Evolutionary conservation across 1,284 basidiomycete genomes (phyloP), one percentile per base, ranked within the genome.

Genomic region (Athelia sp.): DNA sequence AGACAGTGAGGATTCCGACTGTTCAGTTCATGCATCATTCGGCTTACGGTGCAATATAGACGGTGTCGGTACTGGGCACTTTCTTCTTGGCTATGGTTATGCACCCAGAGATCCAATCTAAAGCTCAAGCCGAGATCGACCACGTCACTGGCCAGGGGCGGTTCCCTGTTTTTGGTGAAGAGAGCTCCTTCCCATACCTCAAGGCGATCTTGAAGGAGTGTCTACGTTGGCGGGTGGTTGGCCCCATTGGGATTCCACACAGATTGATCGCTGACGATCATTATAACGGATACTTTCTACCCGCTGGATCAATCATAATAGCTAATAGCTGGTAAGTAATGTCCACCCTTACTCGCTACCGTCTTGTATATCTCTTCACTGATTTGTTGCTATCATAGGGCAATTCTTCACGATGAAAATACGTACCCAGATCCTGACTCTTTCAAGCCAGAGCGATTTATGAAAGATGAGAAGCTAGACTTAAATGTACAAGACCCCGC

Each of bases 41-140:
- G 24, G 6, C 43, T 45, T 23, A 21, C 4, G 22, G 6, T 21
- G 6, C 8, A 22, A 17, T 45, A 21, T n/a, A 45, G 42, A 52
- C 46, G 13, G 51, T 49, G 13, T 43, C 40, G 9, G 43, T 46
- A 4, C 38, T 52, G 35, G 17, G 36, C n/a, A 50, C 44, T 15
- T 60, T 59, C 32, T 50, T 63, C 44, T 47, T 62, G 18, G 57
- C 58, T 2, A 57, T 62, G 58, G 51, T 58, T 3, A 49, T 54
- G 23, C 49, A 57, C 42, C 62, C 59, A 8, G 59, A 62, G 14
- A 49, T 56, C 18, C 58, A 59, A 40, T 34, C 46, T 4, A 52
- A 51, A 17, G 62, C 61, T 9, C 61, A 58, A 48, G 50, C 52
- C 23, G 60, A 64, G 42, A 46, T 64, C 24, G 59, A 63, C 48